Conservation (phyloP, 345 rosid species). For the Camelina laxa region DNA sequence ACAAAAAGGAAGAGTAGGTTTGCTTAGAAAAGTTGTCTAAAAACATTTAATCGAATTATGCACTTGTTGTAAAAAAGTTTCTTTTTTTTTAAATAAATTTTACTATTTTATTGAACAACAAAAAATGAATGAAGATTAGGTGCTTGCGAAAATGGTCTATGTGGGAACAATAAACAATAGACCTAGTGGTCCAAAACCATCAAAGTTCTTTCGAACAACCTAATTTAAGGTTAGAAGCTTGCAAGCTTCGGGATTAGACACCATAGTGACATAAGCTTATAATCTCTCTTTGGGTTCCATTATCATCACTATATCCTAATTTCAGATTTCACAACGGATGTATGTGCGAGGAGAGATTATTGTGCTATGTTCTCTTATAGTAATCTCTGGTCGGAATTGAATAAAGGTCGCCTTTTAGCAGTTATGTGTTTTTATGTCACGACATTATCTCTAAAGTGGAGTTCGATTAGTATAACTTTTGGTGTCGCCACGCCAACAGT, state of each 20-base stretch:
- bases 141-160: too few relatives aligned
- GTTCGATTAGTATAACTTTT: not conserved
- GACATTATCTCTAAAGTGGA: constrained; percentile 7
- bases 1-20: too few relatives aligned
- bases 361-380: not conserved
- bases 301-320: not conserved
- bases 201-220: not conserved
- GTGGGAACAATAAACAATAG: not conserved
- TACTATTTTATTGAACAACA: too few relatives aligned
- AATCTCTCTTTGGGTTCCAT: not conserved
- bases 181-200: not conserved
- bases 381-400: not conserved
- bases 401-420: not conserved
- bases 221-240: not conserved
- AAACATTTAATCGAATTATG: too few relatives aligned
- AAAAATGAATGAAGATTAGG: too few relatives aligned
- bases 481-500: constrained; percentile 15
- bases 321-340: not conserved
- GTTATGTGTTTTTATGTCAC: constrained; percentile 1
- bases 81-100: too few relatives aligned
- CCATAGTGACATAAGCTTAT: not conserved
- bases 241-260: not conserved
- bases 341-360: not conserved
- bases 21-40: too few relatives aligned
- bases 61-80: too few relatives aligned